These are phyloP conservation scores for Asclepias syriaca DNA, from an alignment of 257 asterid genomes.

Conservation along the genomic window DNA sequence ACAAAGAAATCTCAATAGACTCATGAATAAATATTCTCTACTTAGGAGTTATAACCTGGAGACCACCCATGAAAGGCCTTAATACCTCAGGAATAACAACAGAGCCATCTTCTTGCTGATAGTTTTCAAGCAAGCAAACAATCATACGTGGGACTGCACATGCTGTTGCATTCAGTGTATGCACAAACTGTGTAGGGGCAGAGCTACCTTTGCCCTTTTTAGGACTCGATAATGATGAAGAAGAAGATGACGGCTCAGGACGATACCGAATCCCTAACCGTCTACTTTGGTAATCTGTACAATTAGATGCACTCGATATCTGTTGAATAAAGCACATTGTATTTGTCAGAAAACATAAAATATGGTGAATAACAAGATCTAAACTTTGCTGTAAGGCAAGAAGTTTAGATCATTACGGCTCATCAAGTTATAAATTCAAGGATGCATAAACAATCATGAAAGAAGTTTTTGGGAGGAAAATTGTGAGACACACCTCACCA, in stretches of 20 bases:
- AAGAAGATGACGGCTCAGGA: constrained; percentile 48
- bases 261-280: constrained; percentile 85
- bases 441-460: neutral
- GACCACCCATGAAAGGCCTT: constrained; percentile 92
- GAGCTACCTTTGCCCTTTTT: constrained; percentile 64
- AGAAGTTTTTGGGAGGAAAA: neutral
- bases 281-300: constrained; percentile 95
- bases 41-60: constrained; percentile 38
- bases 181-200: constrained; percentile 67
- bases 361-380: neutral
- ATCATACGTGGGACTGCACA: constrained; percentile 98
- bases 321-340: constrained; percentile 24
- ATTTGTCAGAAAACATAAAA: neutral
- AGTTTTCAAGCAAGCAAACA: constrained; percentile 89
- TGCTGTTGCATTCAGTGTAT: constrained; percentile 91
- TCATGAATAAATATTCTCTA: constrained; percentile 3
- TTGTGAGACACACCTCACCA: constrained; percentile 64
- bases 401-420: too few relatives aligned
- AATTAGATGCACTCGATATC: constrained; percentile 98
- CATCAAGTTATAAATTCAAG: neutral
- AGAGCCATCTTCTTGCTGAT: constrained; percentile 94
- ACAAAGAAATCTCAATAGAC: neutral
- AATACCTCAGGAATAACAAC: constrained; percentile 66
- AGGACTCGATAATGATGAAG: constrained; percentile 19
- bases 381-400: too few relatives aligned